phyloP scores from a whole-genome alignment of 768 basidiomycete genomes.

The Rhizopogon vinicolor region DNA sequence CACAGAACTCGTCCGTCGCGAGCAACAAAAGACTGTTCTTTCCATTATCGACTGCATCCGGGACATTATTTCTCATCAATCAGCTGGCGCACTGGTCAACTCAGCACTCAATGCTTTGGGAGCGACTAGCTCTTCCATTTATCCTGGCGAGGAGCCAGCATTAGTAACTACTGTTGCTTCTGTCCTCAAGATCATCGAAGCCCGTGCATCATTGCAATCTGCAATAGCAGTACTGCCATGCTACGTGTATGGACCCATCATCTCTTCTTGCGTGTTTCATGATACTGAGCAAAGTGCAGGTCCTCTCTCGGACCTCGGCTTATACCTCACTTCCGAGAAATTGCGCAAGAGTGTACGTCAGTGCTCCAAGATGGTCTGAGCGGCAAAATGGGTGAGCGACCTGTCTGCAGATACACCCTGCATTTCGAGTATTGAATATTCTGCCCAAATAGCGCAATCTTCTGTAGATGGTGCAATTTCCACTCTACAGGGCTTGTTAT shows the following conservation, averaged over 20 bases:
- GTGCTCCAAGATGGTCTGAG: constrained; percentile 39
- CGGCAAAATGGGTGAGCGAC: constrained; percentile 23
- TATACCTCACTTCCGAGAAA: constrained; percentile 77
- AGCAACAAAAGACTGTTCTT: constrained; percentile 43
- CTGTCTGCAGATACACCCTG: not conserved
- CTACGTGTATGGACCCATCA: constrained; percentile 47
- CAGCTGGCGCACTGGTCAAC: constrained; percentile 33
- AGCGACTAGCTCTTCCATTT: constrained; percentile 52
- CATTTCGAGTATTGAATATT: not conserved
- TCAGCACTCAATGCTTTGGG: constrained; percentile 59
- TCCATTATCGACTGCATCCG: constrained; percentile 50
- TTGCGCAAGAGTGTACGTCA: constrained; percentile 54
- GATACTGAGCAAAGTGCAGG: constrained; percentile 36
- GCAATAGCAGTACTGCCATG: constrained; percentile 55
- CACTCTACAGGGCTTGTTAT: constrained; percentile 65
- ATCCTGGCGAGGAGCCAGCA: constrained; percentile 60
- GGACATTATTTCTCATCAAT: constrained; percentile 38
- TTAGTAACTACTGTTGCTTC: constrained; percentile 57
- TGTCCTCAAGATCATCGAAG: constrained; percentile 45
- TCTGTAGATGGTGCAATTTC: constrained; percentile 29
- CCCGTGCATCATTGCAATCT: constrained; percentile 29
- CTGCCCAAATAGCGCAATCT: not conserved
- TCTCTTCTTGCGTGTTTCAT: not conserved
- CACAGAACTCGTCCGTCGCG: constrained; percentile 48
- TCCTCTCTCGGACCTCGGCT: constrained; percentile 79